Percentiles rank a stretch among this genome's conserved stretches.
These are phyloP conservation scores for Escovopsis sp. DNA, from an alignment of 2,329 filamentous ascomycete species.

Conservation along the genomic window DNA sequence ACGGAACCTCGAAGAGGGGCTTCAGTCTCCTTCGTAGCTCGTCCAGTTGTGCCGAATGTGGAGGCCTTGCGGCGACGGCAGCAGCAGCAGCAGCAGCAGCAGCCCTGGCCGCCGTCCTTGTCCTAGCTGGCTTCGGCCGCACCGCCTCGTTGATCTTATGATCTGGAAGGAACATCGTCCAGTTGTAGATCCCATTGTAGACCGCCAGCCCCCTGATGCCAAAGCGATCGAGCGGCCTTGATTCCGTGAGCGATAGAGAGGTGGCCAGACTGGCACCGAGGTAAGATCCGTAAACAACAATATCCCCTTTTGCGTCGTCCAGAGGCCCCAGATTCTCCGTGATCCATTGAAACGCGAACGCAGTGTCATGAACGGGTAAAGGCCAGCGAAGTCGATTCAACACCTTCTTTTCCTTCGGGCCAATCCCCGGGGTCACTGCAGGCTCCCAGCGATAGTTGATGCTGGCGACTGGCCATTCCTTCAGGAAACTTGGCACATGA, in stretches of 20 bases:
- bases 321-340: conserved; percentile 26
- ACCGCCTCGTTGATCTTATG: conserved; percentile 27
- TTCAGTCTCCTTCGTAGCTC: conserved; percentile 22
- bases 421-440: conserved; percentile 4
- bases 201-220: conserved; percentile 38
- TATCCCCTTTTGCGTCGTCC: conserved; percentile 19
- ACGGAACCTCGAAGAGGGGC: conserved; percentile 32
- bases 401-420: conserved; percentile 2
- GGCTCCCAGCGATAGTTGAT: conserved; percentile 46
- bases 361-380: conserved; percentile 39
- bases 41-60: conserved; percentile 22
- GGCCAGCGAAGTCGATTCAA: conserved; percentile 31
- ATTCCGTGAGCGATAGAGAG: conserved; percentile 43
- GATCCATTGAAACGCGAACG: conserved; percentile 40
- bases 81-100: conserved; percentile 6
- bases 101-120: not conserved
- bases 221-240: conserved; percentile 26
- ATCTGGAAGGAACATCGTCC: conserved; percentile 44
- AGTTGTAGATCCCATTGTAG: conserved; percentile 49
- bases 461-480: conserved; percentile 31
- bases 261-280: conserved; percentile 43
- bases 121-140: conserved; percentile 3
- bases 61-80: conserved; percentile 4
- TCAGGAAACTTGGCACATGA: conserved; percentile 26
- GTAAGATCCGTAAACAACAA: conserved; percentile 39